phyloP scores from a whole-genome alignment of 2,329 filamentous ascomycete species.

The Alternaria infectoria region DNA sequence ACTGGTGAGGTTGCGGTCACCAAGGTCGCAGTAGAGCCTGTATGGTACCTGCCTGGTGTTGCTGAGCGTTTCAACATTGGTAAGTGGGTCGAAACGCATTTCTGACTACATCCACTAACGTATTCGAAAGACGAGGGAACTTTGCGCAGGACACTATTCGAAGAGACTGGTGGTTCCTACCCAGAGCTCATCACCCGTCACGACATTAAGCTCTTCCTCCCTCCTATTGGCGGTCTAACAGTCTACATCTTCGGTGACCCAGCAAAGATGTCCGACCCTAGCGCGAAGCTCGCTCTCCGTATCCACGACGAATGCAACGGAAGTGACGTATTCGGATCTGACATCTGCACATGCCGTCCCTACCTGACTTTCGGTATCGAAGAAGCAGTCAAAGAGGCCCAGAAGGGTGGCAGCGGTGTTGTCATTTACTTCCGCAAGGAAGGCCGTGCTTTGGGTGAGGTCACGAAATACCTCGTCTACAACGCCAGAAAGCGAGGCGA shows the following conservation, averaged over 20 bases:
- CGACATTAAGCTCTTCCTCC: conserved; percentile 94
- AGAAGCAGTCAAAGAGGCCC: conserved; percentile 95
- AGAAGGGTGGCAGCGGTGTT: conserved; percentile 89
- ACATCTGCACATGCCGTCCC: conserved; percentile 95
- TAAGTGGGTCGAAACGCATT: conserved; percentile 45
- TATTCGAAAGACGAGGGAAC: conserved; percentile 73
- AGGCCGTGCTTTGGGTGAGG: conserved; percentile 90
- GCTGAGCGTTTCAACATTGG: conserved; percentile 92
- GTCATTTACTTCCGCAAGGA: conserved; percentile 99
- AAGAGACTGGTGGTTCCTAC: conserved; percentile 94
- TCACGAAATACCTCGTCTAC: conserved; percentile 86
- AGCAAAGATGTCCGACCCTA: conserved; percentile 89
- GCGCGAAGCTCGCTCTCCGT: conserved; percentile 78
- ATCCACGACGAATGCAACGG: conserved; percentile 93
- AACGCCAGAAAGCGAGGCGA: conserved; percentile 78
- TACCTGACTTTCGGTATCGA: conserved; percentile 97
- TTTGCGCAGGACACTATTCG: conserved; percentile 85
- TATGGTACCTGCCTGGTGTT: conserved; percentile 65
- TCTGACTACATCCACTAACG: conserved; percentile 19
- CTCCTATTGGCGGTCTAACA: conserved; percentile 92
- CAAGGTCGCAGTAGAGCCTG: conserved; percentile 95
- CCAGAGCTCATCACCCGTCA: conserved; percentile 93
- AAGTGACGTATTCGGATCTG: conserved; percentile 95
- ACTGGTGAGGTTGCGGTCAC: conserved; percentile 88
- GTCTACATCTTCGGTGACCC: conserved; percentile 98